Evolutionary conservation across 148 eudicot genomes (phyloP).

Genomic region (Gaultheria prostrata): DNA sequence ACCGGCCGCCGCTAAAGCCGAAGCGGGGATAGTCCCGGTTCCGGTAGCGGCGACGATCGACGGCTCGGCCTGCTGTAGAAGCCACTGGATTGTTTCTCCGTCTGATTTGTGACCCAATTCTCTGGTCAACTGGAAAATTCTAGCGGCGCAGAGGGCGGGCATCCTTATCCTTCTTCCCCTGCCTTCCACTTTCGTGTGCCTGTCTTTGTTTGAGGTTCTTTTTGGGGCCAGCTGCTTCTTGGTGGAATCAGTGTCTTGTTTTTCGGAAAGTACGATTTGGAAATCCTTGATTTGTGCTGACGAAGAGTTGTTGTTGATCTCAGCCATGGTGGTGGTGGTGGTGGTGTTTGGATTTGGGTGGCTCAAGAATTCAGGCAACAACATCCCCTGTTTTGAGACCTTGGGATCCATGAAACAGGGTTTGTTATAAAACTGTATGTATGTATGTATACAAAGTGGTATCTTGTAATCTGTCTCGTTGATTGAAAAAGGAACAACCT

Average conservation of each 20-base stretch:
- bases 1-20: conserved; percentile 29
- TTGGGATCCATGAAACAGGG: not conserved
- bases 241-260: conserved; percentile 22
- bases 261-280: conserved; percentile 40
- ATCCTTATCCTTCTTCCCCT: conserved; percentile 71
- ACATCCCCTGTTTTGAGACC: conserved; percentile 16
- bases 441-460: too few species aligned
- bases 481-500: conserved; percentile 15
- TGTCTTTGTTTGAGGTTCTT: conserved; percentile 59
- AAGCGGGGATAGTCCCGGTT: conserved; percentile 43
- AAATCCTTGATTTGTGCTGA: conserved; percentile 40
- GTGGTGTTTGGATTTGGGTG: conserved; percentile 25
- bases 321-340: not conserved
- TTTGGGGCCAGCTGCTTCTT: conserved; percentile 52
- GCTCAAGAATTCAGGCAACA: conserved; percentile 30
- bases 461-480: not conserved
- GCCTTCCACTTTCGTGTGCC: conserved; percentile 77
- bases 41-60: conserved; percentile 58
- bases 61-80: conserved; percentile 48
- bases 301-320: conserved; percentile 17
- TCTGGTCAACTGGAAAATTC: conserved; percentile 70
- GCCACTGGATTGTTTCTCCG: conserved; percentile 58
- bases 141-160: conserved; percentile 80
- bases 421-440: not conserved
- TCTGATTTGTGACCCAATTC: conserved; percentile 67